Percentiles rank a stretch among this genome's conserved stretches.
Evolutionary conservation across 2,329 filamentous ascomycete genomes (phyloP).

Genomic region (Monosporascus sp.): DNA sequence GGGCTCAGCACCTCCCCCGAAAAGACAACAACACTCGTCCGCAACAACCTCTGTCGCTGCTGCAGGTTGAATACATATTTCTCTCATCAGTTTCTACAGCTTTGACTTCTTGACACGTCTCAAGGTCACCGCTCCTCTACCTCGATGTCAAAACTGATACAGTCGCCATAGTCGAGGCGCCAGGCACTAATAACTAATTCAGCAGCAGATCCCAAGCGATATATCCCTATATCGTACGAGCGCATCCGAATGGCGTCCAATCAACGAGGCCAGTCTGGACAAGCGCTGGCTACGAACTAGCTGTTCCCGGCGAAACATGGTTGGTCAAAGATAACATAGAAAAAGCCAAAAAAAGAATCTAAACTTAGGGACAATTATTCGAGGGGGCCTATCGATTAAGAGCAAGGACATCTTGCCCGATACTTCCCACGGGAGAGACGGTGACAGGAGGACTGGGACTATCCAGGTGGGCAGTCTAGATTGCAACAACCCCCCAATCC

Average conservation of each 20-base stretch:
- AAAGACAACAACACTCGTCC: constrained; percentile 24
- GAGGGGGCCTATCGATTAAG: not conserved
- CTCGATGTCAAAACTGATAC: not conserved
- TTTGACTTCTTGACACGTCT: not conserved
- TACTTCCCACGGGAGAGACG: not conserved
- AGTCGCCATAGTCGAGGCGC: not conserved
- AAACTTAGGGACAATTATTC: not conserved
- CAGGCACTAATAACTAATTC: not conserved
- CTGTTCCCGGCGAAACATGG: not conserved
- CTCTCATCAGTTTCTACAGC: not conserved
- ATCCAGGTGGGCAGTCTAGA: not conserved
- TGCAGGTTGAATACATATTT: constrained; percentile 19
- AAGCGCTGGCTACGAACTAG: not conserved
- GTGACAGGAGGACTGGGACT: not conserved
- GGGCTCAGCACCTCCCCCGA: constrained; percentile 26
- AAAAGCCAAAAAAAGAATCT: not conserved
- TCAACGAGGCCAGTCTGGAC: not conserved
- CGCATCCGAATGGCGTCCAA: not conserved
- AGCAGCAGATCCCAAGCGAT: not conserved
- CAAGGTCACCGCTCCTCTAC: not conserved
- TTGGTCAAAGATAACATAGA: not conserved
- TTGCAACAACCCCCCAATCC: not conserved
- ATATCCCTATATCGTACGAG: not conserved
- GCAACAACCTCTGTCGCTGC: constrained; percentile 19
- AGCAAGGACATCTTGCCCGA: not conserved